A percentile compares a stretch with the other conserved stretches of the same genome.
Evolutionary conservation across 305 asterid genomes (phyloP).

Genomic region (Andrographis paniculata): DNA sequence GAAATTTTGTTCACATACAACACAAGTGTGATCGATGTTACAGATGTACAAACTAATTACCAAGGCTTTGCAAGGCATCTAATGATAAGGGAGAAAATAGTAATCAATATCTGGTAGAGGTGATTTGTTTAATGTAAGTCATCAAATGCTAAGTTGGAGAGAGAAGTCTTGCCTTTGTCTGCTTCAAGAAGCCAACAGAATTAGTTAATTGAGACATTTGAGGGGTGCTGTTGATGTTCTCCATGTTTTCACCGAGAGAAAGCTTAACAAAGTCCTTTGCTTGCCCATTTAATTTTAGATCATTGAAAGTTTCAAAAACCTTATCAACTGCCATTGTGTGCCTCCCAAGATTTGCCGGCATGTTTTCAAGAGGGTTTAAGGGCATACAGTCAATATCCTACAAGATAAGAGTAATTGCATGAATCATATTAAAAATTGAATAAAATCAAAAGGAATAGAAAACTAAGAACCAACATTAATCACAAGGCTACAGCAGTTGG

Average conservation of each 20-base stretch:
- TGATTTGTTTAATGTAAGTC: slow-evolving; percentile 10
- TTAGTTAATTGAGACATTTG: slow-evolving; percentile 45
- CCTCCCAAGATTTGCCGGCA: slow-evolving; percentile 59
- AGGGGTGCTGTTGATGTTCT: slow-evolving; percentile 32
- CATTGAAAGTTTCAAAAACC: slow-evolving; percentile 47
- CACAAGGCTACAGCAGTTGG: slow-evolving; percentile 9
- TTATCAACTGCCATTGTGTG: slow-evolving; percentile 37
- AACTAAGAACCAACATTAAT: slow-evolving; percentile 3
- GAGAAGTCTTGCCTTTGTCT: slow-evolving; percentile 42
- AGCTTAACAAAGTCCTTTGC: slow-evolving; percentile 41
- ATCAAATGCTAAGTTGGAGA: slow-evolving; percentile 17
- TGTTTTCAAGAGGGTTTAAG: slow-evolving; percentile 62
- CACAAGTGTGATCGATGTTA: too few relatives aligned
- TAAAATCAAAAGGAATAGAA: neutral
- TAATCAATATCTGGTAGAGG: slow-evolving; percentile 9
- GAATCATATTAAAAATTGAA: slow-evolving; percentile 7
- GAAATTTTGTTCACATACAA: too few relatives aligned
- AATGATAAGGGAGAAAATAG: neutral
- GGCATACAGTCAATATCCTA: slow-evolving; percentile 99
- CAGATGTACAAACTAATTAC: too few relatives aligned
- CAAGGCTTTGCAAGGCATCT: too few relatives aligned
- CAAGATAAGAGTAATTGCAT: slow-evolving; percentile 21
- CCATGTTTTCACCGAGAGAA: slow-evolving; percentile 45
- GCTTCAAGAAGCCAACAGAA: slow-evolving; percentile 45
- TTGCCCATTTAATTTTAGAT: slow-evolving; percentile 35